phyloP scores from a whole-genome alignment of 2,329 filamentous ascomycete genomes.

The Chaetomium olivaceum region DNA sequence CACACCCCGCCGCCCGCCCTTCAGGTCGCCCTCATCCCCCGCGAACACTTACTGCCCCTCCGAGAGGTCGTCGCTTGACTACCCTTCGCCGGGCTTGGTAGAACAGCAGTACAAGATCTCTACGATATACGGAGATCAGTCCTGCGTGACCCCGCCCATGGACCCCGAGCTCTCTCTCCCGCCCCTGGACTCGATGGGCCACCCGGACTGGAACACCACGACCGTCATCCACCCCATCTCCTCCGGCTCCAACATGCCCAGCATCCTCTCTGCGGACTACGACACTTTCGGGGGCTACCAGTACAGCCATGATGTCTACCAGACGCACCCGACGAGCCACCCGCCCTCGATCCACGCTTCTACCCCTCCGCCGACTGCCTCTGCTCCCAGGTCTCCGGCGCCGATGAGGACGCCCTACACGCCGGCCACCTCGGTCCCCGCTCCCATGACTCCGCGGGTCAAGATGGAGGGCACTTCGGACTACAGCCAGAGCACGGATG shows the following conservation, averaged over 20 bases:
- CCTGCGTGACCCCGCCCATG: constrained; percentile 42
- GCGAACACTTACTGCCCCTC: constrained; percentile 49
- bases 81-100: constrained; percentile 48
- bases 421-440: constrained; percentile 28
- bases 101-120: constrained; percentile 48
- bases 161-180: constrained; percentile 42
- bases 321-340: constrained; percentile 32
- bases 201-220: constrained; percentile 47
- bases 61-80: constrained; percentile 45
- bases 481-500: constrained; percentile 41
- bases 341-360: constrained; percentile 33
- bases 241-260: constrained; percentile 46
- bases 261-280: constrained; percentile 53
- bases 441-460: constrained; percentile 38
- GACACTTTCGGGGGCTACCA: constrained; percentile 52
- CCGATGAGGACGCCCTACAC: constrained; percentile 39
- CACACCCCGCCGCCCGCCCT: constrained; percentile 52
- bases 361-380: constrained; percentile 35
- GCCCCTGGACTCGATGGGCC: constrained; percentile 44
- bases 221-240: constrained; percentile 44
- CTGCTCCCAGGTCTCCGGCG: constrained; percentile 35
- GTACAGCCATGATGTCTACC: constrained; percentile 52
- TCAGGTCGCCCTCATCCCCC: constrained; percentile 46
- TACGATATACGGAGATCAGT: constrained; percentile 44
- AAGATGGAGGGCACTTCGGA: constrained; percentile 44